phyloP scores from a whole-genome alignment of 495 filamentous ascomycete genomes.

The Lentithecium fluviatile region DNA sequence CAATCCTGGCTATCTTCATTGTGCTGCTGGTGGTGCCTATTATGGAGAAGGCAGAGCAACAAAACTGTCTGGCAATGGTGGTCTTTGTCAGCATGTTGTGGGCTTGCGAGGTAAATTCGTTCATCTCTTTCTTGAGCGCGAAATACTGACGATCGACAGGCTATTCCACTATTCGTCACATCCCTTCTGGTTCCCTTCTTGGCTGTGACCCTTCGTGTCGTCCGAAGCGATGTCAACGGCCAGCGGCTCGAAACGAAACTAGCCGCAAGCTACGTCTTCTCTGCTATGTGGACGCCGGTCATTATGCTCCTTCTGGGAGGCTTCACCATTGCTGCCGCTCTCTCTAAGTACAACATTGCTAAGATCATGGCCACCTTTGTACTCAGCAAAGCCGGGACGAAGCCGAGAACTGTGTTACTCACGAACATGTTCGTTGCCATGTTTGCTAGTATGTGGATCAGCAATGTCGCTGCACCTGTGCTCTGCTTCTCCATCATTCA shows the following conservation, averaged over 20 bases:
- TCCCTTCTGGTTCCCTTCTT: conserved; percentile 92
- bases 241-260: conserved; percentile 71
- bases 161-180: conserved; percentile 96
- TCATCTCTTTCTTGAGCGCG: not conserved
- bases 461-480: conserved; percentile 97
- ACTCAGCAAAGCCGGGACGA: conserved; percentile 93
- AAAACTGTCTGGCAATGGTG: conserved; percentile 92
- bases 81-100: conserved; percentile 92
- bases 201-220: conserved; percentile 79
- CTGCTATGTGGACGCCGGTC: conserved; percentile 98
- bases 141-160: conserved; percentile 52
- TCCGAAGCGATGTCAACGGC: conserved; percentile 70
- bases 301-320: conserved; percentile 98
- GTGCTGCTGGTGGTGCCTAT: conserved; percentile 70
- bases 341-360: conserved; percentile 97
- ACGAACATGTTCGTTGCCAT: conserved; percentile 99
- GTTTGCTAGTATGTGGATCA: conserved; percentile 98
- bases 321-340: conserved; percentile 90
- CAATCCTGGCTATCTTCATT: conserved; percentile 69
- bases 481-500: conserved; percentile 97
- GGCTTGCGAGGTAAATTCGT: conserved; percentile 79
- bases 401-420: conserved; percentile 79
- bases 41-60: conserved; percentile 81
- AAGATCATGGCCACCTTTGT: conserved; percentile 96
- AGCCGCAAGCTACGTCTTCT: conserved; percentile 78